Base-by-base conservation (phyloP, 495 filamentous ascomycete species). In the Penicillium verhagenii region DNA sequence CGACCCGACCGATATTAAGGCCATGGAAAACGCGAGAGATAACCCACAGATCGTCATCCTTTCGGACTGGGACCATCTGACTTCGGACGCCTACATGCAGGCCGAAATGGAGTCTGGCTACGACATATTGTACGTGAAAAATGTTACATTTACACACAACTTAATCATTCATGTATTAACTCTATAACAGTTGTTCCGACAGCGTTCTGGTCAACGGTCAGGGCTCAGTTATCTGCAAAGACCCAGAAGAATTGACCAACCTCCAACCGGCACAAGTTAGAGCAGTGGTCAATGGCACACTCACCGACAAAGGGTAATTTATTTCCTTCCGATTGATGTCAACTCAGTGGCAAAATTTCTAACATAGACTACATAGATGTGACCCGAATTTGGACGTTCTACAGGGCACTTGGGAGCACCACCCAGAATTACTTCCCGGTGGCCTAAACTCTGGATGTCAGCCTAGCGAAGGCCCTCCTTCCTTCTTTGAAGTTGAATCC, bases 51-150 rank as follows among this genome's bases (percentile, higher is more conserved):
- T 74, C 1, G 50, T 83, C 1, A 24, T 80, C 18, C 25, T 82
- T 5, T 75, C 77, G 5, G 82, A 85, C 53, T 81, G 77, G 76
- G 67, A 67, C n/a, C 74, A 82, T 59, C 66, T 72, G n/a, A 78
- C 73, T 1, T 76, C 78, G 2, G 50, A 66, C 8, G 68, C 79
- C 25, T 70, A 69, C 18, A 66, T 64, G 54, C 59, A 70, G 4
- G 63, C 76, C 13, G 50, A 71, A 49, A 52, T 56, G 6, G 60
- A 64, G n/a, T 68, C 70, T 10, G 60, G 68, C 16, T 63, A 74
- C n/a, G 68, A 77, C 56, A 45, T 73, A 2, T 71, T 76, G 62
- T 80, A 71, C 24, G 60, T 20, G 18, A 46, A 35, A 16, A 14
- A n/a, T 9, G 25, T 42, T 14, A n/a, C 47, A 1, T 39, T 18